Conservation (phyloP, 208 protist species). For the Tritrichomonas foetus region DNA sequence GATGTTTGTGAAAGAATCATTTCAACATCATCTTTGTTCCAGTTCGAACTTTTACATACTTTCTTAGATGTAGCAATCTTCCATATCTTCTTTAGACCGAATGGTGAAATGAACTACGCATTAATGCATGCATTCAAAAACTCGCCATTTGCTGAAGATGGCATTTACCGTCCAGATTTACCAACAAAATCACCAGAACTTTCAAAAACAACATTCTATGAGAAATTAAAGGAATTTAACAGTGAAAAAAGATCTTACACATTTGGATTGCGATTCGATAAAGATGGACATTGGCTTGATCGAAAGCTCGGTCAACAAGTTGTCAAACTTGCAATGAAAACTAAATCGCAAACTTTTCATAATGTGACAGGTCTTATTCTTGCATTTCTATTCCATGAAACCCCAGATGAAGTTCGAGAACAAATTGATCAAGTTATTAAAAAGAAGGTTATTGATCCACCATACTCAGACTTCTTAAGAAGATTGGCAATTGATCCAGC, state of each 20-base stretch:
- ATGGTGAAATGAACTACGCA: background rate
- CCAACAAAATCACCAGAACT: background rate
- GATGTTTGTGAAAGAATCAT: background rate
- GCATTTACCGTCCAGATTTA: no score
- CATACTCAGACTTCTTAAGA: background rate
- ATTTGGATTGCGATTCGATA: background rate
- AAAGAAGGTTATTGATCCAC: background rate
- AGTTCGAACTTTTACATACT: background rate
- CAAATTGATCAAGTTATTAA: background rate
- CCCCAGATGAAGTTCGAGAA: background rate
- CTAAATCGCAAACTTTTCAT: background rate
- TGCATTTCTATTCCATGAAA: background rate
- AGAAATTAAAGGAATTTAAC: background rate
- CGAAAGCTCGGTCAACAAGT: background rate
- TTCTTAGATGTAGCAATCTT: conserved; percentile 20
- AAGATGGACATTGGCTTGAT: conserved; percentile 15
- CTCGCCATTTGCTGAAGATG: background rate
- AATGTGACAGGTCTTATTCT: background rate
- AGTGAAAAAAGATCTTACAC: background rate
- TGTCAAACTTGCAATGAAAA: background rate
- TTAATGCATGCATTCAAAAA: background rate
- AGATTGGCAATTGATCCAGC: no score
- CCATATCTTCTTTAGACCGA: background rate
- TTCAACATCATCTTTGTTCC: background rate
- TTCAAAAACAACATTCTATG: background rate